Percentiles rank a stretch among this genome's conserved stretches.
These are phyloP conservation scores for Kitagawia praeruptora DNA, from an alignment of 129 eudicot species.

Conservation along the genomic window DNA sequence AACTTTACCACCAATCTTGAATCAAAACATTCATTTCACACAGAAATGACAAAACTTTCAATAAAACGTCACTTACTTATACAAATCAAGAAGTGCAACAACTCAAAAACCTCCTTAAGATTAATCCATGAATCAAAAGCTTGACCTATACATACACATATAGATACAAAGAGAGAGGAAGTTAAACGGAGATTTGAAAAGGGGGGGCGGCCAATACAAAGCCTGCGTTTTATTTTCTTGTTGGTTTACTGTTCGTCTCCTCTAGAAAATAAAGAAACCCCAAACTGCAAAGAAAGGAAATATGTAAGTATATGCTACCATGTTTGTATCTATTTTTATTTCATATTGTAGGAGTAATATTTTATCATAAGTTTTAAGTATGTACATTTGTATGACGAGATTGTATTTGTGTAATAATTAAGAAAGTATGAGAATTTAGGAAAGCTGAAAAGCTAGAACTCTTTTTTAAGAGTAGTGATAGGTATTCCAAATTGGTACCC, in stretches of 20 bases:
- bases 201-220: constrained; percentile 1
- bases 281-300: background rate
- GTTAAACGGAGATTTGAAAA: background rate
- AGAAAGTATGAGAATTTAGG: background rate
- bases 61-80: background rate
- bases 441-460: background rate
- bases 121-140: background rate
- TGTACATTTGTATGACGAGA: background rate
- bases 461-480: background rate
- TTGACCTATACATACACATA: background rate
- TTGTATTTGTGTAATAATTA: background rate
- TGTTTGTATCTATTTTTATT: background rate
- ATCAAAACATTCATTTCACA: background rate
- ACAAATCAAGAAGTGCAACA: background rate
- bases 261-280: background rate
- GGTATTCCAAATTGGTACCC: too few relatives aligned
- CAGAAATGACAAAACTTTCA: background rate
- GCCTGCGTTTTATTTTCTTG: background rate
- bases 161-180: background rate
- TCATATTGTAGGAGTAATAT: background rate
- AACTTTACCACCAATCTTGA: background rate
- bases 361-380: background rate
- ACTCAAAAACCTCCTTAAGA: background rate
- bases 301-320: background rate
- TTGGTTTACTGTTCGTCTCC: background rate